Base-by-base conservation (phyloP, 148 eudicot species). In the Agrostemma githago region DNA sequence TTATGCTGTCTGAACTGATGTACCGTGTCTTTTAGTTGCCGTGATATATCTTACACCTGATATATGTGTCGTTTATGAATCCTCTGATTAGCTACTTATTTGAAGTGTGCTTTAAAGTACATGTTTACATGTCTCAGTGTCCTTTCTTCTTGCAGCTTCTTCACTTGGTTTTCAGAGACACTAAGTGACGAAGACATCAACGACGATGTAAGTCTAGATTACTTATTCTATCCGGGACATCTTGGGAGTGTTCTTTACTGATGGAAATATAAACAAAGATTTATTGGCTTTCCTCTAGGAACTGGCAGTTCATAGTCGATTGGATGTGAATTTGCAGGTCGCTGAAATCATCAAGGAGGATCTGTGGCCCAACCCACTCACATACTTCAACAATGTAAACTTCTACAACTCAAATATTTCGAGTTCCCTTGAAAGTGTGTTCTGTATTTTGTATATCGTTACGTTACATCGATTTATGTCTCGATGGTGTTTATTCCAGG, bases 261-360 rank as follows among this genome's bases (percentile, higher is more conserved):
- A 60, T 14, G 56, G 39, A 39, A 38, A 60, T 21, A 8, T 19
- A 63, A 53, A 6, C 17, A 62, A 12, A 62, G 53, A 38, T 40
- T 19, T 40, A 63, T 48, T 40, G 67, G 21, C 48, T 56, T 6
- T 38, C 9, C 19, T 70, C n/a, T 56, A 44, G 54, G 66, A 56
- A n/a, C 48, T 42, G 14, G 68, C 56, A 54, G 48, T 61, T 72
- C 61, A 40, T 67, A 56, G 11, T 72, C 53, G 40, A 10, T 59
- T 79, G 79, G 48, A 77, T 69, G 66, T 72, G 34, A 56, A 61
- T 66, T 80, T 85, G 63, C 90, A 95, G 99, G 84, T 95, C 62
- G 99, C 99, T 40, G 97, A 96, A 74, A 86, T 92, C 68, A 96
- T 96, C 77, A 96, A 90, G 86, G 99, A 96, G 46, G 96, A 96